Percentiles rank a stretch among this genome's conserved stretches.
Conservation (phyloP, 257 asterid genomes). For the Penstemon barbatus region DNA sequence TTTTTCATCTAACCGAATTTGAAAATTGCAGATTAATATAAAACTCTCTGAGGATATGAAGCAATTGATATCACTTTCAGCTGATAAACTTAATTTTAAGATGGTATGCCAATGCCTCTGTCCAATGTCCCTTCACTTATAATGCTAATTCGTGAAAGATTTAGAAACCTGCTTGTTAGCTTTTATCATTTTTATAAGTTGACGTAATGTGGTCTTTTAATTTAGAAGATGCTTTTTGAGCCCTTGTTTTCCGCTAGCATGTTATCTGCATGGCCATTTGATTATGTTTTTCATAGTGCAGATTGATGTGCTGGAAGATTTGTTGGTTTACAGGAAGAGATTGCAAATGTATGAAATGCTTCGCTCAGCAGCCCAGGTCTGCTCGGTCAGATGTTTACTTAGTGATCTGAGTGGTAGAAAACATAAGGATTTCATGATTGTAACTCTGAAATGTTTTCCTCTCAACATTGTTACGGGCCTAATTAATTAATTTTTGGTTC, state of each 20-base stretch:
- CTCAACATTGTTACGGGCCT: constrained; percentile 18
- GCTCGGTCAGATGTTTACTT: constrained; percentile 28
- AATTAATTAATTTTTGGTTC: constrained; percentile 25
- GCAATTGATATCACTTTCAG: constrained; percentile 41
- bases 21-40: constrained; percentile 60
- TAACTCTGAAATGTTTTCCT: constrained; percentile 23
- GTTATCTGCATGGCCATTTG: constrained; percentile 17
- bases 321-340: constrained; percentile 55
- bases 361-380: constrained; percentile 59
- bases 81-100: constrained; percentile 38
- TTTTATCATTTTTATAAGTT: constrained; percentile 18
- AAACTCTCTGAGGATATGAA: constrained; percentile 58
- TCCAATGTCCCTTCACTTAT: constrained; percentile 21
- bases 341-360: constrained; percentile 61
- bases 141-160: constrained; percentile 9
- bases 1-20: constrained; percentile 26
- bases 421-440: constrained; percentile 4
- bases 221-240: constrained; percentile 6
- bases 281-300: constrained; percentile 35
- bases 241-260: constrained; percentile 9
- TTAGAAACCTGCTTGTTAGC: constrained; percentile 7
- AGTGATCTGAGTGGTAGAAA: constrained; percentile 21
- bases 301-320: constrained; percentile 69
- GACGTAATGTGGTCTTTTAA: not conserved
- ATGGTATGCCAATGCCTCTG: constrained; percentile 47